A percentile compares a stretch with the other conserved stretches of the same genome.
Conservation (phyloP, 306 rosid species). For the Quercus glauca region DNA sequence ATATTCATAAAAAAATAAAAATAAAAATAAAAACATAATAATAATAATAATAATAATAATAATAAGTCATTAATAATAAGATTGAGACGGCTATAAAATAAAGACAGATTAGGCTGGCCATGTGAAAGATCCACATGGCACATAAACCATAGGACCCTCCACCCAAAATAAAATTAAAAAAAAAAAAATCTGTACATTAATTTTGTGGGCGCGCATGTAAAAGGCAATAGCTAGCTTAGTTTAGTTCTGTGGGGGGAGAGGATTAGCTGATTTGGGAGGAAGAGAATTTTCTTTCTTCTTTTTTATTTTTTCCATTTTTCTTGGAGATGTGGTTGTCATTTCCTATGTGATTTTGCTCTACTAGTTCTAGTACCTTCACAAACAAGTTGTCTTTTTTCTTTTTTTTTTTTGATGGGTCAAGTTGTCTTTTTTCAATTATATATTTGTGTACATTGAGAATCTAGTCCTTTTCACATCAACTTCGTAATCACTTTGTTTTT, state of each 20-base stretch:
- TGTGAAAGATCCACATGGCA: conserved; percentile 51
- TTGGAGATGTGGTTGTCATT: conserved; percentile 30
- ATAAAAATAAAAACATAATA: no score
- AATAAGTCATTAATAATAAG: neutral
- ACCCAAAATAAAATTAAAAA: conserved; percentile 1
- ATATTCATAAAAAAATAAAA: neutral
- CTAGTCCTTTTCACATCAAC: no score
- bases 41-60: no score
- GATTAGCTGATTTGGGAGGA: neutral
- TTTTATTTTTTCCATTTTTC: conserved; percentile 8
- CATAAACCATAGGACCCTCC: conserved; percentile 18
- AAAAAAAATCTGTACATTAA: no score
- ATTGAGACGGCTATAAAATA: neutral
- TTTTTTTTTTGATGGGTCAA: no score
- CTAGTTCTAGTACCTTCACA: neutral
- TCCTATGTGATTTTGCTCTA: conserved; percentile 25
- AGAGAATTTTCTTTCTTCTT: neutral
- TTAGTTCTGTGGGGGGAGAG: neutral
- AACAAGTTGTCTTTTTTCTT: neutral
- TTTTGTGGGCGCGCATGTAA: neutral
- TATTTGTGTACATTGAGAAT: no score
- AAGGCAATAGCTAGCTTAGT: neutral
- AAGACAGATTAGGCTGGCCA: conserved; percentile 52
- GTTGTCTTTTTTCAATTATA: neutral
- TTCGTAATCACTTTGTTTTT: no score